phyloP scores from a whole-genome alignment of 2,329 filamentous ascomycete species.

The Xylaria sp. region DNA sequence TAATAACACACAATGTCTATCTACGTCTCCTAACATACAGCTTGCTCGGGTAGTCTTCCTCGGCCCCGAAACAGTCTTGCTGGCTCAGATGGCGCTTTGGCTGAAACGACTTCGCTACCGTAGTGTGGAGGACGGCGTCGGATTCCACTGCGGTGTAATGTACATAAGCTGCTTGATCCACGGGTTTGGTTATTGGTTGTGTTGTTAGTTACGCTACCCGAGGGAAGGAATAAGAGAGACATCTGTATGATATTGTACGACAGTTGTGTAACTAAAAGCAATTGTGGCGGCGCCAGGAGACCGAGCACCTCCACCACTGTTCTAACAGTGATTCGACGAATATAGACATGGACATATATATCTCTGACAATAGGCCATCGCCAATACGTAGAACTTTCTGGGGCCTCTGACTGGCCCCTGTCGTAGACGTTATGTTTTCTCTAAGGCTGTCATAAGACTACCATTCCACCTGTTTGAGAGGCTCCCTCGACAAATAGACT shows the following conservation, averaged over 20 bases:
- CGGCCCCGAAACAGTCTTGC: background rate
- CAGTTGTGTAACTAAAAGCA: background rate
- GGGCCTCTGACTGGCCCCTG: background rate
- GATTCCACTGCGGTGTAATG: slow-evolving; percentile 16
- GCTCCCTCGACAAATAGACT: background rate
- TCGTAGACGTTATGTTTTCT: background rate
- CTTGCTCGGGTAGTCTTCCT: background rate
- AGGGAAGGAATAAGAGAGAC: slow-evolving; percentile 9
- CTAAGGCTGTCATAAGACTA: background rate
- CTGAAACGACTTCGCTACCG: background rate
- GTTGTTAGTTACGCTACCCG: background rate
- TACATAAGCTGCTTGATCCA: background rate
- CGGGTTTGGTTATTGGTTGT: too few species aligned
- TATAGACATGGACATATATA: background rate
- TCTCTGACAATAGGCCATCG: background rate
- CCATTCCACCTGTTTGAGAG: background rate
- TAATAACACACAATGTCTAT: background rate
- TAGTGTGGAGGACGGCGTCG: slow-evolving; percentile 2
- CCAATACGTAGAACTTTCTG: background rate
- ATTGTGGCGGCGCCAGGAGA: background rate
- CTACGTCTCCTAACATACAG: background rate
- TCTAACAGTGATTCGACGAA: background rate
- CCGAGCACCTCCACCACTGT: background rate
- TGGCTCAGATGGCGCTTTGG: slow-evolving; percentile 2
- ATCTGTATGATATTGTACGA: slow-evolving; percentile 6